A percentile compares a stretch with the other conserved stretches of the same genome.
These are phyloP conservation scores for Neurospora tetrasperma DNA, from an alignment of 495 filamentous ascomycete species.

Conservation along the genomic window DNA sequence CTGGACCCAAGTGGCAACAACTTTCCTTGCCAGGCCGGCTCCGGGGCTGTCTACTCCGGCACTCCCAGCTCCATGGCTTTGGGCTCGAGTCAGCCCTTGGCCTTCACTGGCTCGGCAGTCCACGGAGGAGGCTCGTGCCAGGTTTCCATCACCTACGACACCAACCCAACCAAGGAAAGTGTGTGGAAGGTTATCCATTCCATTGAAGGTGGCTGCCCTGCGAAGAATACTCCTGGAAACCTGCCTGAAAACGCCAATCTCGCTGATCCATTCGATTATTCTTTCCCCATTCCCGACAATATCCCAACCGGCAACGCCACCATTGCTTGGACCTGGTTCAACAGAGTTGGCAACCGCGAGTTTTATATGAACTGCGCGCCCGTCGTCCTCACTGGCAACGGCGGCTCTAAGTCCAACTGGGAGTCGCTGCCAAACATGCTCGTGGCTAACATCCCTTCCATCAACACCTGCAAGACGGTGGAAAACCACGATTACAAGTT, in stretches of 20 bases:
- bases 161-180: slow-evolving; percentile 43
- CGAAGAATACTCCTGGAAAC: slow-evolving; percentile 35
- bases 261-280: slow-evolving; percentile 31
- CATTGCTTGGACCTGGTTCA: slow-evolving; percentile 85
- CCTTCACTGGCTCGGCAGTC: slow-evolving; percentile 52
- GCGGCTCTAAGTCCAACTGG: slow-evolving; percentile 38
- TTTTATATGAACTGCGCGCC: slow-evolving; percentile 95
- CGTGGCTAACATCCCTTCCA: slow-evolving; percentile 53
- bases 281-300: slow-evolving; percentile 47
- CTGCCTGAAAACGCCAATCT: slow-evolving; percentile 19
- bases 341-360: slow-evolving; percentile 78
- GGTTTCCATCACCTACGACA: slow-evolving; percentile 69
- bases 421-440: slow-evolving; percentile 68
- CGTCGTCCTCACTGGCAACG: slow-evolving; percentile 49
- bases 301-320: slow-evolving; percentile 52
- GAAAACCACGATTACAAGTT: slow-evolving; percentile 37
- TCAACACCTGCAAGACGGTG: slow-evolving; percentile 38
- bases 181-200: slow-evolving; percentile 73
- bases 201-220: slow-evolving; percentile 71
- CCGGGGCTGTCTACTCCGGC: slow-evolving; percentile 30
- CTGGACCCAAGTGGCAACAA: slow-evolving; percentile 37
- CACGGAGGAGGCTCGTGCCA: slow-evolving; percentile 89
- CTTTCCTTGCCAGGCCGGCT: slow-evolving; percentile 63
- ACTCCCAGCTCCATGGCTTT: slow-evolving; percentile 38
- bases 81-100: slow-evolving; percentile 43